Percentiles rank a stretch among this genome's conserved stretches.
Evolutionary conservation across 1,284 basidiomycete genomes (phyloP).

Genomic region (Erythrobasidium hasegawianum): DNA sequence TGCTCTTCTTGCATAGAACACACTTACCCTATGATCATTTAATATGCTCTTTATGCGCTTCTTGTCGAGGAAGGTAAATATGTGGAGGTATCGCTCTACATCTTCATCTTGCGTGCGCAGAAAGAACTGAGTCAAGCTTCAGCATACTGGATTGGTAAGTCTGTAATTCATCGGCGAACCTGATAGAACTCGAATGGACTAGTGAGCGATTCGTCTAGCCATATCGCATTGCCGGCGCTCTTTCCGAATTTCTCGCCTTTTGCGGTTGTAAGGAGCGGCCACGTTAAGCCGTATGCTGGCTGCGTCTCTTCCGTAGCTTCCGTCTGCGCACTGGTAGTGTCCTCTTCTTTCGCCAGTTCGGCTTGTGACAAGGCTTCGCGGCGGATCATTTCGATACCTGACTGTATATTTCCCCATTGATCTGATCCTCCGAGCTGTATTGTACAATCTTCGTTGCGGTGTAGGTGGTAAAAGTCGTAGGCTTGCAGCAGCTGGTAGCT

Average conservation of each 20-base stretch:
- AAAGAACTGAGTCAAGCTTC: conserved; percentile 68
- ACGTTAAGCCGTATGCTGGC: conserved; percentile 79
- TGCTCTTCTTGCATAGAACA: conserved; percentile 43
- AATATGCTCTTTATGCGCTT: conserved; percentile 61
- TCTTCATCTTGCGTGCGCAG: conserved; percentile 75
- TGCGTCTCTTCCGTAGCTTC: conserved; percentile 39
- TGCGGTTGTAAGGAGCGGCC: conserved; percentile 82
- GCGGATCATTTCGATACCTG: conserved; percentile 43
- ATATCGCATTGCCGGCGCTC: conserved; percentile 91
- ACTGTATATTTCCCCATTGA: conserved; percentile 72
- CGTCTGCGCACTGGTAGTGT: conserved; percentile 35
- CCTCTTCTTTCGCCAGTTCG: conserved; percentile 28
- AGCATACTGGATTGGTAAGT: too few relatives aligned
- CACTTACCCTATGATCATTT: conserved; percentile 54
- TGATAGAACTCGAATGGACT: conserved; percentile 88
- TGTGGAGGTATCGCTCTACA: conserved; percentile 71
- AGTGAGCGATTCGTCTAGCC: conserved; percentile 72
- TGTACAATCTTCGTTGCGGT: conserved; percentile 65
- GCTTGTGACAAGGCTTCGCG: conserved; percentile 25
- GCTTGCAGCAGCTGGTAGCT: conserved; percentile 96
- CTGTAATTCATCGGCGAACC: conserved; percentile 56
- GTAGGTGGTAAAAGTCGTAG: conserved; percentile 82
- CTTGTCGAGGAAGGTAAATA: conserved; percentile 75
- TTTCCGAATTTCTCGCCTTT: conserved; percentile 96
- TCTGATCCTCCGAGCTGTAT: conserved; percentile 95